Evolutionary conservation across 129 eudicot species (phyloP).

Genomic region (Helianthus tuberosus): DNA sequence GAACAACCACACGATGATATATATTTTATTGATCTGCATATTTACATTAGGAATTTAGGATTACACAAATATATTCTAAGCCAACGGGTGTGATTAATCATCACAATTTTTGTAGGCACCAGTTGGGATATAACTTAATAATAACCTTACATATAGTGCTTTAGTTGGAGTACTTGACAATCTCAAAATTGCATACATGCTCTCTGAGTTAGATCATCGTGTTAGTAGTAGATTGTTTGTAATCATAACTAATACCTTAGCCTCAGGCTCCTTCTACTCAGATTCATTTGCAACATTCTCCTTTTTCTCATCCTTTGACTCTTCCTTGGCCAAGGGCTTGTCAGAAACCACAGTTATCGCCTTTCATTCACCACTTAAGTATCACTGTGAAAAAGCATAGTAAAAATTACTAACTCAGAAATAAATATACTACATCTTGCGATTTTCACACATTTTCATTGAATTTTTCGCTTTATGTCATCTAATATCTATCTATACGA

Average conservation of each 20-base stretch:
- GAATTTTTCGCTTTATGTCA: not conserved
- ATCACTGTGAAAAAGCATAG: conserved; percentile 41
- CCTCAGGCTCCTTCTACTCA: conserved; percentile 80
- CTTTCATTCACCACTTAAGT: conserved; percentile 65
- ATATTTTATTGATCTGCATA: too few species aligned
- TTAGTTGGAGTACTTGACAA: too few species aligned
- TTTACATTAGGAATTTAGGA: too few species aligned
- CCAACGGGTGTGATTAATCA: too few species aligned
- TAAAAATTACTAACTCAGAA: not conserved
- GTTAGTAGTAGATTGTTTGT: not conserved
- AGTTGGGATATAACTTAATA: too few species aligned
- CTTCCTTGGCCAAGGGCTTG: conserved; percentile 58
- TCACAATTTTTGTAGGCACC: too few species aligned
- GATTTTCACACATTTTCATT: not conserved
- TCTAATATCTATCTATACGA: not conserved
- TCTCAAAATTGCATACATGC: too few species aligned
- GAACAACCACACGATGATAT: too few species aligned
- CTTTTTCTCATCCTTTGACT: conserved; percentile 55
- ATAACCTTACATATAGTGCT: too few species aligned
- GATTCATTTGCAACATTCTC: conserved; percentile 63
- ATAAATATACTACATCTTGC: not conserved
- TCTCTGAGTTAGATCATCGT: not conserved
- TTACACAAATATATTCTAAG: too few species aligned
- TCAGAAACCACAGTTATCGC: conserved; percentile 57
- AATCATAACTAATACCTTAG: conserved; percentile 49